These are phyloP conservation scores for Lumnitzera racemosa DNA, from an alignment of 345 rosid species.

Conservation along the genomic window DNA sequence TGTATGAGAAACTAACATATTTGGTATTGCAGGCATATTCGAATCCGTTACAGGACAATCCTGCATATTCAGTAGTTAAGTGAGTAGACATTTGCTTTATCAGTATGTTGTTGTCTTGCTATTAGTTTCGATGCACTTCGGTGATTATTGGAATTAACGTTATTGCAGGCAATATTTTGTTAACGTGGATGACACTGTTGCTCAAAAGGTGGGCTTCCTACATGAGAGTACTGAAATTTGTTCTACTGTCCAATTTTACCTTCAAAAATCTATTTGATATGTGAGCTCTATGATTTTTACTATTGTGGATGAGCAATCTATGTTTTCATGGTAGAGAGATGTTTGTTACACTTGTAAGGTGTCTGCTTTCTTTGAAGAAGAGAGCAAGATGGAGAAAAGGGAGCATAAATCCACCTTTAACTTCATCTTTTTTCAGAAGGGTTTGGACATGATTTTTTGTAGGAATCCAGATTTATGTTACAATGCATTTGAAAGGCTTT, in stretches of 20 bases:
- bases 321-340: no score
- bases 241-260: background rate
- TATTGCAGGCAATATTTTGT: slow-evolving; percentile 36
- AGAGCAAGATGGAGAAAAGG: no score
- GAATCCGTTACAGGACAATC: slow-evolving; percentile 75
- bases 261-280: background rate
- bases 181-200: slow-evolving; percentile 23
- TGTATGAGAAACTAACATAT: background rate
- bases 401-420: no score
- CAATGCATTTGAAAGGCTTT: no score
- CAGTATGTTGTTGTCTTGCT: background rate
- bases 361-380: no score
- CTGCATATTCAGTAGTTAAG: slow-evolving; percentile 85
- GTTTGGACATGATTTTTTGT: no score
- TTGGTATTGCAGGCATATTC: slow-evolving; percentile 40
- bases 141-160: background rate
- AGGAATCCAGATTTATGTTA: no score
- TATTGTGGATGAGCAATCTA: no score
- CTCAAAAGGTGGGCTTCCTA: slow-evolving; percentile 25
- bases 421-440: no score
- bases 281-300: no score
- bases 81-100: slow-evolving; percentile 21
- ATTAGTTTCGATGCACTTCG: background rate
- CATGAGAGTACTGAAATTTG: background rate
- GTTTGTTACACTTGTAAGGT: no score